These are phyloP conservation scores for Puccinia coronata DNA, from an alignment of 1,284 basidiomycete genomes.

Conservation along the genomic window DNA sequence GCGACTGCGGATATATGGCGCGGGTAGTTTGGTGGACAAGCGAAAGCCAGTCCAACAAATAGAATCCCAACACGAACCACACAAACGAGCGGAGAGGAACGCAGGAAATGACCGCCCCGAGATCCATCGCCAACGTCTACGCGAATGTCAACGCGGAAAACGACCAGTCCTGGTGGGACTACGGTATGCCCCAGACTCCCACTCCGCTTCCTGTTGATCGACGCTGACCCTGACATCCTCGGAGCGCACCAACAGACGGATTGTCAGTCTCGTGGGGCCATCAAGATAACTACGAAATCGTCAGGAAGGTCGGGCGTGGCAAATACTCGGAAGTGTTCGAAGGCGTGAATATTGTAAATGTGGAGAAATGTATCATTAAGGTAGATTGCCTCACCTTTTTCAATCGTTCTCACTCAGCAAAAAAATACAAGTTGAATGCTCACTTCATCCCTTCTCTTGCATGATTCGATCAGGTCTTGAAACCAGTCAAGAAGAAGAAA, in stretches of 20 bases:
- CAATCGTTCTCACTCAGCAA: background rate
- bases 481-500: slow-evolving; percentile 99
- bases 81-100: no score
- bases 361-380: slow-evolving; percentile 97
- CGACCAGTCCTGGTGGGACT: slow-evolving; percentile 67
- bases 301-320: slow-evolving; percentile 91
- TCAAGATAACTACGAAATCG: slow-evolving; percentile 98
- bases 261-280: slow-evolving; percentile 57
- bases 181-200: slow-evolving; percentile 59
- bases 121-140: slow-evolving; percentile 63
- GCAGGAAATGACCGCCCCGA: slow-evolving; percentile 50
- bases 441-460: background rate
- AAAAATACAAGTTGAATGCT: background rate
- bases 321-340: slow-evolving; percentile 99
- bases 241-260: background rate
- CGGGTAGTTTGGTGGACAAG: no score
- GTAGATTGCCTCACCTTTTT: slow-evolving; percentile 17
- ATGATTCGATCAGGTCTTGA: slow-evolving; percentile 67
- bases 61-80: no score
- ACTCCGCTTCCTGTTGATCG: slow-evolving; percentile 33
- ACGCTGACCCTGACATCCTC: background rate
- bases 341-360: slow-evolving; percentile 87
- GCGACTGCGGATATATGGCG: no score
- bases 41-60: no score
- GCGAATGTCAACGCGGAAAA: slow-evolving; percentile 66